A percentile compares a stretch with the other conserved stretches of the same genome.
Conservation (phyloP, 257 asterid species). For the Pogostemon cablin region DNA sequence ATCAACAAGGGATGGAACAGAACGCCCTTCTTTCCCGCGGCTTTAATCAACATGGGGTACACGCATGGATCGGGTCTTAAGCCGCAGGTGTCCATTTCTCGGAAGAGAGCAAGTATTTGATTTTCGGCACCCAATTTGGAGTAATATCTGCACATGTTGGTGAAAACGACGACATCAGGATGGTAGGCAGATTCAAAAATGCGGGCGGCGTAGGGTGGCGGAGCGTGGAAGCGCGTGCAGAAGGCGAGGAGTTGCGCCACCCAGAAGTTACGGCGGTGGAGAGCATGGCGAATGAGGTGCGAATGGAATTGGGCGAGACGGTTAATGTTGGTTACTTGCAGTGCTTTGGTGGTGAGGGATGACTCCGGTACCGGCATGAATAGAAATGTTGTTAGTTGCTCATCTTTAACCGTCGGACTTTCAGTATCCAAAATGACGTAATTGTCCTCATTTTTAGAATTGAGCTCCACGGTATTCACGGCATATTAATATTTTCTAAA, state of each 20-base stretch:
- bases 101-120: constrained; percentile 45
- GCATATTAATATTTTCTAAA: too few species aligned
- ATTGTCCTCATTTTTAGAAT: too few species aligned
- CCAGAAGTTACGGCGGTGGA: constrained; percentile 46
- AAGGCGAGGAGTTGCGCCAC: constrained; percentile 50
- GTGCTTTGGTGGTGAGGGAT: constrained; percentile 34
- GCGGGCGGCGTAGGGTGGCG: constrained; percentile 44
- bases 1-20: constrained; percentile 55
- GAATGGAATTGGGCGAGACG: constrained; percentile 61
- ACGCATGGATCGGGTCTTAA: constrained; percentile 53
- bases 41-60: constrained; percentile 62
- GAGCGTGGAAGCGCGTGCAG: constrained; percentile 67
- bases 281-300: constrained; percentile 53
- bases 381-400: too few species aligned
- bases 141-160: constrained; percentile 54
- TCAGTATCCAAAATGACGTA: too few species aligned
- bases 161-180: constrained; percentile 50
- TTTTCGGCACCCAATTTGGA: constrained; percentile 40
- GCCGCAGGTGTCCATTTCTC: constrained; percentile 45
- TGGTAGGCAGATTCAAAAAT: constrained; percentile 46
- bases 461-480: too few species aligned
- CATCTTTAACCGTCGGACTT: too few species aligned
- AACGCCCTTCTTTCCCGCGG: constrained; percentile 48
- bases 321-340: constrained; percentile 29
- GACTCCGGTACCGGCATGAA: not conserved